phyloP scores from a whole-genome alignment of 257 asterid genomes.

The Solanum tarapatanum region DNA sequence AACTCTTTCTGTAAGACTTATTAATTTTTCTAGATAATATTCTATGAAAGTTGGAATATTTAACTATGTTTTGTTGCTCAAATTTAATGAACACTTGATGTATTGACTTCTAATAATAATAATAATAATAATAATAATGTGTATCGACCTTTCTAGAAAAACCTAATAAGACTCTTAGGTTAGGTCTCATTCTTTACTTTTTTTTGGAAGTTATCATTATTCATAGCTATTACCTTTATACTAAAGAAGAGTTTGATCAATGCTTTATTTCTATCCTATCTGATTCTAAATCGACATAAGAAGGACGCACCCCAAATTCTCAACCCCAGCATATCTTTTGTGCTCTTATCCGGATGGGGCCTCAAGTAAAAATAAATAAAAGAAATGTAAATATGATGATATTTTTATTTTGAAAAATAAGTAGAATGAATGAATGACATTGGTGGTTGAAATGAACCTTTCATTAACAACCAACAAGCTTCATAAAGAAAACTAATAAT shows the following conservation, averaged over 20 bases:
- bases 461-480: slow-evolving; percentile 3
- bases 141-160: background rate
- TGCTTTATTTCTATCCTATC: too few species aligned
- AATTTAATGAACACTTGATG: background rate
- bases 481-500: background rate
- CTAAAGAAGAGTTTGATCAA: too few species aligned
- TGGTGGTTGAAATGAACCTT: background rate
- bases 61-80: background rate
- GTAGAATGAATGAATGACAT: background rate
- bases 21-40: background rate
- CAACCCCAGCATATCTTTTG: too few species aligned
- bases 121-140: background rate
- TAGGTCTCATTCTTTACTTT: background rate
- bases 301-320: too few species aligned
- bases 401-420: background rate
- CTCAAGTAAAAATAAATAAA: background rate
- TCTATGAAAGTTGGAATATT: background rate
- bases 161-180: background rate
- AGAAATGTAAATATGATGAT: background rate
- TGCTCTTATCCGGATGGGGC: too few species aligned
- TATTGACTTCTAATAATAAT: too few species aligned
- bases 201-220: background rate
- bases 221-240: too few species aligned
- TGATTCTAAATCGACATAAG: too few species aligned
- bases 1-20: background rate